Base-by-base conservation (phyloP, 805 yeast species). In the Wilhelminamyces savonicus region DNA sequence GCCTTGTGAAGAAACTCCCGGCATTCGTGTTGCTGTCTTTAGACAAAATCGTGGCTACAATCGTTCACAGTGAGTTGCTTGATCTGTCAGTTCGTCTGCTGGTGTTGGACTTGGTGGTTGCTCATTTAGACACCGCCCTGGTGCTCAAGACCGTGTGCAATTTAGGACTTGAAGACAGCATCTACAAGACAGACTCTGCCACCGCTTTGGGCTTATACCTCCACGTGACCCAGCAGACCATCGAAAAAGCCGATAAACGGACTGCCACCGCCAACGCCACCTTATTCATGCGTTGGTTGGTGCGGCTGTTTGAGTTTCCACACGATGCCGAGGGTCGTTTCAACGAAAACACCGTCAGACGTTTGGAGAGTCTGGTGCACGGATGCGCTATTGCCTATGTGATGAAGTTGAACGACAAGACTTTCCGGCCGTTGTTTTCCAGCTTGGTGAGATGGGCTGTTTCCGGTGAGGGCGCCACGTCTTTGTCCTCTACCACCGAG, bases 351-450 rank as follows among this genome's bases (percentile, higher is more conserved):
- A 79, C 94, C 9, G 65, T 83, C 40, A 78, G 82, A 52, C 72
- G 94, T 43, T 74, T 90, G 39, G 97, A 90, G 52, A 69, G 86
- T 13, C 71, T 81, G 8, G 74, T 82, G 50, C 81, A 82, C 44
- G 64, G 71, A 22, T 74, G 87, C 50, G 88, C 83, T 13, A 75
- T 90, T 40, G 65, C 66, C 15, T 79, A 77, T 43, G 94, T 90
- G 13, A 71, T 92, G 79, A 88, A 90, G 57, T 71, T 92, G 59
- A 92, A 92, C 52, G 98, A 92, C 54, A 86, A 85, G 61, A 74
- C 79, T 14, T 92, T 92, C 70, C 76, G 97, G 50, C 98, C 98
- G 13, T 64, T 85, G 50, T 92, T 92, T 59, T 90, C 88, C 5
- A 66, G 79, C 16, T 65, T 86, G 44, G 87, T 82, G 9, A 76